Conservation (phyloP, 768 basidiomycete genomes). For the Cubamyces sp. region DNA sequence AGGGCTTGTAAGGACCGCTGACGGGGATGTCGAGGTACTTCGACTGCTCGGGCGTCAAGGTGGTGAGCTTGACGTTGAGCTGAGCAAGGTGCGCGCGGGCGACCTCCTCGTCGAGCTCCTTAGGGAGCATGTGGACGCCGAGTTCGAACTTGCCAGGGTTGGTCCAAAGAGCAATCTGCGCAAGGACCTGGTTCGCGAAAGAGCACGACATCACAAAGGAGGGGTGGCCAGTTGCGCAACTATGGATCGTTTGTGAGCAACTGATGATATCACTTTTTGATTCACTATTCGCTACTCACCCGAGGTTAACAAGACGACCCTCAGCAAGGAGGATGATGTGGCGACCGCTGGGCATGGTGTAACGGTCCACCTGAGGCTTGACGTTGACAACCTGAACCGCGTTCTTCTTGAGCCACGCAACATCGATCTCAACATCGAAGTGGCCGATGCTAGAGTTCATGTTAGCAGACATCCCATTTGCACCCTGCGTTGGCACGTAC, state of each 20-base stretch:
- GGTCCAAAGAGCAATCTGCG: constrained; percentile 98
- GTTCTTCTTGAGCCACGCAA: constrained; percentile 96
- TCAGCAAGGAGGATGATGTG: constrained; percentile 98
- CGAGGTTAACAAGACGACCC: constrained; percentile 98
- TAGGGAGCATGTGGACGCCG: constrained; percentile 98
- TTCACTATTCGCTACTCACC: constrained; percentile 49
- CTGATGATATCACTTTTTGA: not conserved
- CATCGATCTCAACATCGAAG: constrained; percentile 92
- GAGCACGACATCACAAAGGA: constrained; percentile 99
- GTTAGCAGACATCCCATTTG: not conserved
- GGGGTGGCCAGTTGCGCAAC: constrained; percentile 97
- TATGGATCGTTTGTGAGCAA: constrained; percentile 34
- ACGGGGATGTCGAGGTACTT: constrained; percentile 90
- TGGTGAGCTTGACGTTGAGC: constrained; percentile 93
- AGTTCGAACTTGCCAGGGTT: constrained; percentile 90
- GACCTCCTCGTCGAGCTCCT: constrained; percentile 98
- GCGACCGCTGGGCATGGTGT: constrained; percentile 87
- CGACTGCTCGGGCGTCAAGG: constrained; percentile 72
- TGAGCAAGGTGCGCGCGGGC: constrained; percentile 93
- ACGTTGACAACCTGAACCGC: constrained; percentile 84
- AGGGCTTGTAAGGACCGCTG: constrained; percentile 78
- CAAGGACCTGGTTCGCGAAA: constrained; percentile 97
- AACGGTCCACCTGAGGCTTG: constrained; percentile 99
- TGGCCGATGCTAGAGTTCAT: constrained; percentile 68
- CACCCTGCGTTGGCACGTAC: constrained; percentile 48